Conservation (phyloP, 2,329 filamentous ascomycete species). For the Teratosphaeria gauchensis region DNA sequence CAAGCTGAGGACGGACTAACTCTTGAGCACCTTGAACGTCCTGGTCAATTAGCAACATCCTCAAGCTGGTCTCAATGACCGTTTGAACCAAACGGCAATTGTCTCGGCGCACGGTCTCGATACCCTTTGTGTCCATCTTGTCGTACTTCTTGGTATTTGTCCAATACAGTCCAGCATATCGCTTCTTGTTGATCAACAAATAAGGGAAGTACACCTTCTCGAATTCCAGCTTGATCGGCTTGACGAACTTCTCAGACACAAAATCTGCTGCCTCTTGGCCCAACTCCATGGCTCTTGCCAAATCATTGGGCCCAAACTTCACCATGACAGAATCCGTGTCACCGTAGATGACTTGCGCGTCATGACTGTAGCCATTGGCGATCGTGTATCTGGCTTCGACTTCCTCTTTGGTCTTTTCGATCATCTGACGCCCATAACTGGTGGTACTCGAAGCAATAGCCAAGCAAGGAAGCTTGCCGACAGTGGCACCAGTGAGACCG, state of each 20-base stretch:
- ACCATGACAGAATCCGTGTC: constrained; percentile 99
- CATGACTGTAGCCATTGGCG: constrained; percentile 86
- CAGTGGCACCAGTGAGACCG: constrained; percentile 89
- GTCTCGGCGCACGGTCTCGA: constrained; percentile 93
- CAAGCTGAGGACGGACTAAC: constrained; percentile 47
- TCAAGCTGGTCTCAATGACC: constrained; percentile 90
- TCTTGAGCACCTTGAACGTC: constrained; percentile 86
- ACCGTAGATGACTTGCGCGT: constrained; percentile 95
- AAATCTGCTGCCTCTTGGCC: constrained; percentile 85
- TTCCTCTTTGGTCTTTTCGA: constrained; percentile 94
- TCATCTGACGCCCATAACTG: constrained; percentile 96
- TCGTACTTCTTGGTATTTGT: constrained; percentile 90
- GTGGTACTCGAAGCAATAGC: constrained; percentile 95
- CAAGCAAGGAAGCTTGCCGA: constrained; percentile 89
- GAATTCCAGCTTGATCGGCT: constrained; percentile 97
- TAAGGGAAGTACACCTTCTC: constrained; percentile 99
- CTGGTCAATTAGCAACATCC: constrained; percentile 90
- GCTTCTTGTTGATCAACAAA: constrained; percentile 98
- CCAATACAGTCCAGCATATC: constrained; percentile 96
- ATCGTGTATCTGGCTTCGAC: constrained; percentile 85
- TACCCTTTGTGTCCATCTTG: constrained; percentile 99
- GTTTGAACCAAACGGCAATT: constrained; percentile 94
- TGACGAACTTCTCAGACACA: constrained; percentile 86
- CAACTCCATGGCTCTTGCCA: constrained; percentile 83
- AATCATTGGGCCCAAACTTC: constrained; percentile 84